Conservation (phyloP, 805 yeast genomes). For the Debaryomyces maramus region DNA sequence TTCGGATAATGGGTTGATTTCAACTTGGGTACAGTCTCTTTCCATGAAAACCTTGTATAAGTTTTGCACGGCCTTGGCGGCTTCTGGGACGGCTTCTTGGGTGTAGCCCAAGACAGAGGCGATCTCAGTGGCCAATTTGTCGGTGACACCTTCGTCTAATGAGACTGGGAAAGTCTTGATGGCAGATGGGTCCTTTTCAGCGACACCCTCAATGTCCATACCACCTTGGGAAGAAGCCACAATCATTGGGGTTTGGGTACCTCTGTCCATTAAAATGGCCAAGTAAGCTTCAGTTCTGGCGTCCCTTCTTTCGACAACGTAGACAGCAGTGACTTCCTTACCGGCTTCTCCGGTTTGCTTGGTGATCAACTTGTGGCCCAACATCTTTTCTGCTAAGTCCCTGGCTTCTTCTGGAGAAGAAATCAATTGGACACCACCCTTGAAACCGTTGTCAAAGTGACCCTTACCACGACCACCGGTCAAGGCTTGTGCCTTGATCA, state of each 20-base stretch:
- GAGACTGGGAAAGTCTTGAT: slow-evolving; percentile 85
- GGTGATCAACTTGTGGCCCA: slow-evolving; percentile 90
- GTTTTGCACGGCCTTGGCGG: slow-evolving; percentile 82
- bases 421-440: slow-evolving; percentile 95
- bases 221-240: slow-evolving; percentile 99
- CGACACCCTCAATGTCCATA: slow-evolving; percentile 99
- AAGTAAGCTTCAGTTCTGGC: slow-evolving; percentile 94
- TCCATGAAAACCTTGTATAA: slow-evolving; percentile 87
- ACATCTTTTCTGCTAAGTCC: slow-evolving; percentile 84
- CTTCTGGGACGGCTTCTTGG: slow-evolving; percentile 72
- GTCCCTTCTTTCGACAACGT: slow-evolving; percentile 91
- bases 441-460: slow-evolving; percentile 89
- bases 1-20: slow-evolving; percentile 97
- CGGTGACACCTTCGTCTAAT: slow-evolving; percentile 77
- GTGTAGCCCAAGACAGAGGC: slow-evolving; percentile 85
- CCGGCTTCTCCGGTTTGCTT: slow-evolving; percentile 98
- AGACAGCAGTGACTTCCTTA: slow-evolving; percentile 94
- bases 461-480: slow-evolving; percentile 99
- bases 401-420: slow-evolving; percentile 82
- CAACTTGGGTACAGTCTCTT: slow-evolving; percentile 96
- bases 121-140: slow-evolving; percentile 68
- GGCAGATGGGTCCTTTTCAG: slow-evolving; percentile 84
- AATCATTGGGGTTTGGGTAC: slow-evolving; percentile 83
- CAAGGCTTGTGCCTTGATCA: slow-evolving; percentile 96
- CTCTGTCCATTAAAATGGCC: slow-evolving; percentile 93